Percentiles rank a stretch among this genome's conserved stretches.
Evolutionary conservation across 495 filamentous ascomycete species (phyloP).

Genomic region (Coniosporium apollinis): DNA sequence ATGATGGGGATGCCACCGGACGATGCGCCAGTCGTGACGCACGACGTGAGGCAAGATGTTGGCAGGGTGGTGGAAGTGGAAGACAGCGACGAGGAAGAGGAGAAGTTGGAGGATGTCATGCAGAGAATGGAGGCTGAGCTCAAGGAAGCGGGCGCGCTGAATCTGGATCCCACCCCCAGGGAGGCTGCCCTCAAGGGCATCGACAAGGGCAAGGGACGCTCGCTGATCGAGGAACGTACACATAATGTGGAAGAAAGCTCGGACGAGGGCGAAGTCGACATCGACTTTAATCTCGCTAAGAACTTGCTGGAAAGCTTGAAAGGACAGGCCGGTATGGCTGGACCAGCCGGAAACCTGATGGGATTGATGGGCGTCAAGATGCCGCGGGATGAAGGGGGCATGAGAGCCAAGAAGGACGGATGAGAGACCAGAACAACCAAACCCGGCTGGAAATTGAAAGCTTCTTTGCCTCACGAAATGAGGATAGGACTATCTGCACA

Average conservation of each 20-base stretch:
- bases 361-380: conserved; percentile 67
- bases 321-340: conserved; percentile 65
- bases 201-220: conserved; percentile 13
- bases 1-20: conserved; percentile 71
- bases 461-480: no score
- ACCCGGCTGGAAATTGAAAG: no score
- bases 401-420: conserved; percentile 1
- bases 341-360: conserved; percentile 73
- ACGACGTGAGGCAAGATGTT: conserved; percentile 26
- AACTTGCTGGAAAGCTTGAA: conserved; percentile 89
- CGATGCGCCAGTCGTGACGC: neutral
- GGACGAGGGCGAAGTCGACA: conserved; percentile 37
- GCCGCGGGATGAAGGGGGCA: conserved; percentile 56
- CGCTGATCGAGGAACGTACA: no score
- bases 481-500: no score
- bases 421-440: no score
- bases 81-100: conserved; percentile 22
- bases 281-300: conserved; percentile 76
- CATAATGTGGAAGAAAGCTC: conserved; percentile 20
- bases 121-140: conserved; percentile 70
- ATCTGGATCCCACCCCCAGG: conserved; percentile 21
- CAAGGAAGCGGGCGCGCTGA: conserved; percentile 54
- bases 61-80: conserved; percentile 21
- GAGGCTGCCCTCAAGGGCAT: conserved; percentile 4
- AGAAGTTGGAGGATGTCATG: conserved; percentile 55